These are phyloP conservation scores for Lasiodiplodia sp. DNA, from an alignment of 2,329 filamentous ascomycete genomes.

Conservation along the genomic window DNA sequence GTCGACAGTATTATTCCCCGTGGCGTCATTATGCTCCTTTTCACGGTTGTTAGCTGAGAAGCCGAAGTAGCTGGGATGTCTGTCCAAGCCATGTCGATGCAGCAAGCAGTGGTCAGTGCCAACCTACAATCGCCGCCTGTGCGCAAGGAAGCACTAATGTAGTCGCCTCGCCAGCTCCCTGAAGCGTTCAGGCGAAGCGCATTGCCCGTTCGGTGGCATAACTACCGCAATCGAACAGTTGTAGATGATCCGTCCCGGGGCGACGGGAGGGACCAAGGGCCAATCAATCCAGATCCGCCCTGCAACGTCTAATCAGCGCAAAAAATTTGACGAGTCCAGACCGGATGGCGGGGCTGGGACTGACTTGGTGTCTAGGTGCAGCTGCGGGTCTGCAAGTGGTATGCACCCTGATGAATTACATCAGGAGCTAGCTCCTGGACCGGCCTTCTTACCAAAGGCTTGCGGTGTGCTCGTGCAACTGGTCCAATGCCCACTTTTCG, in stretches of 20 bases:
- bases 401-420: neutral
- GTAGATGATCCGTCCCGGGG: neutral
- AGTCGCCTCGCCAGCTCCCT: neutral
- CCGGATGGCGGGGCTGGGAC: conserved; percentile 11
- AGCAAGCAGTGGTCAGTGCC: conserved; percentile 24
- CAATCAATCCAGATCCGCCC: conserved; percentile 3
- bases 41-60: conserved; percentile 10
- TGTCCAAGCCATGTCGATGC: conserved; percentile 8
- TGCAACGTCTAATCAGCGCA: conserved; percentile 13
- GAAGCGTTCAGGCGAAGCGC: conserved; percentile 14
- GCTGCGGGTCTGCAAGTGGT: conserved; percentile 8
- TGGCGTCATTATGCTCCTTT: neutral
- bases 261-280: neutral
- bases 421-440: neutral
- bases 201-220: conserved; percentile 4
- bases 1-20: neutral
- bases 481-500: conserved; percentile 7
- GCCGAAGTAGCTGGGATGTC: neutral
- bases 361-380: conserved; percentile 13
- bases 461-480: conserved; percentile 12
- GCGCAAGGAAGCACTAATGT: neutral
- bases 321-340: conserved; percentile 15
- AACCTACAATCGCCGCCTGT: conserved; percentile 1
- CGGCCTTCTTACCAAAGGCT: neutral
- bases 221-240: conserved; percentile 3